Base-by-base conservation (phyloP, 2,329 filamentous ascomycete genomes). In the Escovopsis sp. region DNA sequence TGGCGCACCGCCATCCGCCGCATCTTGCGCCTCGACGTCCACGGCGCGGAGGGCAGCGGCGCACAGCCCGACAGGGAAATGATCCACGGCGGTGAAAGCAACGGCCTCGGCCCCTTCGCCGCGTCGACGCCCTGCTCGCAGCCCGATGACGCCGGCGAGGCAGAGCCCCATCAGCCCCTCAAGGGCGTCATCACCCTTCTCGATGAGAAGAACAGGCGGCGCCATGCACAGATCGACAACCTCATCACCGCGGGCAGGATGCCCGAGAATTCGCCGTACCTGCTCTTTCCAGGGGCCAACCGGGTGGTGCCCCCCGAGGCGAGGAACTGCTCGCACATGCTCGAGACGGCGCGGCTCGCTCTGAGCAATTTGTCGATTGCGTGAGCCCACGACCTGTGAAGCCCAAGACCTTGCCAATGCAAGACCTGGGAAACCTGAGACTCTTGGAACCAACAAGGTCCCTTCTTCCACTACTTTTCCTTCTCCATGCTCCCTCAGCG, bases 21-120 rank as follows among this genome's bases (percentile, higher is more conserved):
- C 2, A 53, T 77, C 37, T 52, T 77, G 14, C 65, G 63, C 39
- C 45, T 68, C 11, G 72, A 77, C 44, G 63, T 77, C 7, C 73
- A 76, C 47, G 72, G 72, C 0, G 46, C 69, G 19, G 46, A 50
- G 11, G 44, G 46, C 21, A 13, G 23, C 23, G n/a, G 46, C 49
- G 11, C 44, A 46, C 21, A 13, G 23, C 23, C 7, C 21, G 21
- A 9, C 11, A 8, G 21, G 8, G 8, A 11, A 8, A 25, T 25
- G 8, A 8, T 25, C 21, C 21, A 25, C 11, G 21, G 21, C n/a
- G n/a, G n/a, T n/a, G n/a, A n/a, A n/a, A n/a, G n/a, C 17, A 32
- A 16, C 18, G 14, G 15, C 30, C 9, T 13, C 7, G 6, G 10
- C 27, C 13, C 27, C 7, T 8, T 14, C 19, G 33, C 8, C 15